Conservation (phyloP, 1,139 yeast species). For the Pichia sp. region DNA sequence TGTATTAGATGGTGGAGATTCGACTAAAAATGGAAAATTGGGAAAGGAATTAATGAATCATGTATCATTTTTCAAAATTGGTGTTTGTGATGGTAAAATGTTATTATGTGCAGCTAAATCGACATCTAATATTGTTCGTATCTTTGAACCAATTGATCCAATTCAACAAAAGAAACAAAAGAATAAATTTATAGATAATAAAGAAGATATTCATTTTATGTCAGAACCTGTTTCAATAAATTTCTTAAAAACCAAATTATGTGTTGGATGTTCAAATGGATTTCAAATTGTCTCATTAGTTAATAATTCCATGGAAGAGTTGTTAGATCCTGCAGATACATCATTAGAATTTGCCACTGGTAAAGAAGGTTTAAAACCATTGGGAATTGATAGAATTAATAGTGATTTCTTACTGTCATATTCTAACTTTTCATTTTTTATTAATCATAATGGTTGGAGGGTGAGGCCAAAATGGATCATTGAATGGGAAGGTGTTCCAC, state of each 20-base stretch:
- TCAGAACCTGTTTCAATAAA: conserved; percentile 92
- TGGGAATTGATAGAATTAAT: conserved; percentile 85
- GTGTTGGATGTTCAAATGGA: conserved; percentile 95
- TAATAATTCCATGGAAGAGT: conserved; percentile 65
- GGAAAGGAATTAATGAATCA: conserved; percentile 79
- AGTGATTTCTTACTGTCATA: conserved; percentile 82
- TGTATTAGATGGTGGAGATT: conserved; percentile 38
- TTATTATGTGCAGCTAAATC: conserved; percentile 86
- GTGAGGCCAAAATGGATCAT: conserved; percentile 91
- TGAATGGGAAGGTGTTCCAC: conserved; percentile 96
- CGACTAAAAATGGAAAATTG: conserved; percentile 59
- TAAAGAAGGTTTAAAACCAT: conserved; percentile 78
- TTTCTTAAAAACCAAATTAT: conserved; percentile 77
- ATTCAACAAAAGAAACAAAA: conserved; percentile 49
- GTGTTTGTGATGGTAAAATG: conserved; percentile 84
- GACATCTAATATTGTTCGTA: conserved; percentile 68
- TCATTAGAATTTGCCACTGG: conserved; percentile 92
- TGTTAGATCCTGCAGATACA: conserved; percentile 93
- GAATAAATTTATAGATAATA: conserved; percentile 61
- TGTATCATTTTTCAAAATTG: conserved; percentile 84
- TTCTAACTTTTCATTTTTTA: conserved; percentile 89
- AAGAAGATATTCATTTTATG: conserved; percentile 72
- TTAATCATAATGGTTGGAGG: conserved; percentile 94
- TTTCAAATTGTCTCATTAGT: conserved; percentile 89
- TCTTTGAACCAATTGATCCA: conserved; percentile 75